Percentiles rank a stretch among this genome's conserved stretches.
Evolutionary conservation across 2,329 filamentous ascomycete genomes (phyloP).

Genomic region (Neodidymelliopsis sp.): DNA sequence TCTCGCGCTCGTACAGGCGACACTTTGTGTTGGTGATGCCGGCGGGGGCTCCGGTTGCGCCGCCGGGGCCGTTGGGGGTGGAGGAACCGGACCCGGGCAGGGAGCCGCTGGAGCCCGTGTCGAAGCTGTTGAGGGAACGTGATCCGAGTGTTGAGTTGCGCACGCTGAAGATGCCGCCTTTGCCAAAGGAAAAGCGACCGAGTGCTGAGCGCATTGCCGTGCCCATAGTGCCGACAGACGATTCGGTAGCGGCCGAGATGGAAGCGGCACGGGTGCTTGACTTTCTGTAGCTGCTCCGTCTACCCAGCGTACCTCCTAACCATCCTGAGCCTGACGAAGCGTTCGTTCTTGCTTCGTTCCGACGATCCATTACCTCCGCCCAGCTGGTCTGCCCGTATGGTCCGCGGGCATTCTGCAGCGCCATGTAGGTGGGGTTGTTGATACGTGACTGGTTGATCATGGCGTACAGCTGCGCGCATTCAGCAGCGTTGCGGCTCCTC

Average conservation of each 20-base stretch:
- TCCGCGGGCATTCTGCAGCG: slow-evolving; percentile 76
- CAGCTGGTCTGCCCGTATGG: slow-evolving; percentile 55
- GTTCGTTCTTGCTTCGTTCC: slow-evolving; percentile 54
- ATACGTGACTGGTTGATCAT: slow-evolving; percentile 89
- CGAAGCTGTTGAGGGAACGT: slow-evolving; percentile 60
- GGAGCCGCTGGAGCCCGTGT: slow-evolving; percentile 58
- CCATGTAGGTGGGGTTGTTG: slow-evolving; percentile 89
- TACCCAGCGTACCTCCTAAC: slow-evolving; percentile 55
- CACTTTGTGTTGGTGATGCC: slow-evolving; percentile 85
- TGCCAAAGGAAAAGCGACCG: slow-evolving; percentile 72
- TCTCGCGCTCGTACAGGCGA: slow-evolving; percentile 80
- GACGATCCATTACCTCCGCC: slow-evolving; percentile 61
- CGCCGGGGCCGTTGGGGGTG: slow-evolving; percentile 38
- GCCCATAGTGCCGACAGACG: slow-evolving; percentile 77
- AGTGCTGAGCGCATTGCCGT: slow-evolving; percentile 77
- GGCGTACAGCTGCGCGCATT: slow-evolving; percentile 83
- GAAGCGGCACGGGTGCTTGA: slow-evolving; percentile 62
- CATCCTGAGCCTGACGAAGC: slow-evolving; percentile 56
- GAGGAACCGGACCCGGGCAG: slow-evolving; percentile 41
- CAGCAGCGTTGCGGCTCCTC: slow-evolving; percentile 76
- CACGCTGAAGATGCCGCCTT: slow-evolving; percentile 81
- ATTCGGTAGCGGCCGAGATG: slow-evolving; percentile 72
- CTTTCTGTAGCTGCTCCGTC: slow-evolving; percentile 64
- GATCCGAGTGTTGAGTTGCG: slow-evolving; percentile 76
- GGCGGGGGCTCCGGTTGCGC: slow-evolving; percentile 57